phyloP scores from a whole-genome alignment of 345 rosid species.

The Salix purpurea region DNA sequence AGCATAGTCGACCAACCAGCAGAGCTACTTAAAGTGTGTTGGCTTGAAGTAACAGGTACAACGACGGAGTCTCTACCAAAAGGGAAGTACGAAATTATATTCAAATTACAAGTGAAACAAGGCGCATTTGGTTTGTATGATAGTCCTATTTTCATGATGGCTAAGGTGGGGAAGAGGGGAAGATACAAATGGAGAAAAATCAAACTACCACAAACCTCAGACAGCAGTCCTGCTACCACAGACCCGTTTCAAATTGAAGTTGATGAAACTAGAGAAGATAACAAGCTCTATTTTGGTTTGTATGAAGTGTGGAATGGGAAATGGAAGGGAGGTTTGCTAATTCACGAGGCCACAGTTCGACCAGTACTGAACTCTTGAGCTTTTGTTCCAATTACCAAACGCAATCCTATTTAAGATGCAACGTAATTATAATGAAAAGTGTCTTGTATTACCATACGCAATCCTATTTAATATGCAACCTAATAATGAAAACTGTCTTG shows the following conservation, averaged over 20 bases:
- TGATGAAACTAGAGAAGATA: not conserved
- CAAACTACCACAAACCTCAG: not conserved
- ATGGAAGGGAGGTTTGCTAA: slow-evolving; percentile 58
- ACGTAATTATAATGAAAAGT: not conserved
- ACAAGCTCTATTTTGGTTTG: slow-evolving; percentile 48
- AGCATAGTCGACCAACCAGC: not conserved
- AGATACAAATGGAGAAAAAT: slow-evolving; percentile 30
- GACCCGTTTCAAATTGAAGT: not conserved
- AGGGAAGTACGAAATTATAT: slow-evolving; percentile 30
- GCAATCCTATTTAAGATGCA: not conserved
- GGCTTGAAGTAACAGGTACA: slow-evolving; percentile 57
- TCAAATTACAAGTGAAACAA: slow-evolving; percentile 29
- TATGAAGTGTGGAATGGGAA: slow-evolving; percentile 68
- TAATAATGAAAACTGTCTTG: not conserved
- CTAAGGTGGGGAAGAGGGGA: slow-evolving; percentile 49
- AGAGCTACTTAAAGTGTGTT: slow-evolving; percentile 46
- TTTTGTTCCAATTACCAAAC: not conserved
- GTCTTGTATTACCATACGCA: not conserved
- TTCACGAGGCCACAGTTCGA: slow-evolving; percentile 37
- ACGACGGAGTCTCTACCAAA: not conserved
- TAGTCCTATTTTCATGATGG: slow-evolving; percentile 49
- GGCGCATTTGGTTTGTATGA: slow-evolving; percentile 51
- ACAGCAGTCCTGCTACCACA: too few relatives aligned
- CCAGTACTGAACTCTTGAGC: not conserved
- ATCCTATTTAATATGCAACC: not conserved